Base-by-base conservation (phyloP, 345 rosid genomes). In the Populus alba region DNA sequence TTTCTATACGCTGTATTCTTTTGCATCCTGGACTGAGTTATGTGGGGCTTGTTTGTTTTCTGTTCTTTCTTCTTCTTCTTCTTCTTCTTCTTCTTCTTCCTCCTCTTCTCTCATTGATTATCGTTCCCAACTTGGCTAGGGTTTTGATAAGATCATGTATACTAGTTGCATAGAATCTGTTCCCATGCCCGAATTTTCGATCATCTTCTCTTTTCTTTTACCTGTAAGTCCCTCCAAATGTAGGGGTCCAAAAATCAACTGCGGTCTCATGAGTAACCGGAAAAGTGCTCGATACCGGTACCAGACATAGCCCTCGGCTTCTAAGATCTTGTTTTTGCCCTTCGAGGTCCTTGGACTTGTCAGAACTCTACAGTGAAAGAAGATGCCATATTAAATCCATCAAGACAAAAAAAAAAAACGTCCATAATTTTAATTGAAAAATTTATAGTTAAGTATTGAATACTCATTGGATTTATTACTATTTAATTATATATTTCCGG, bases 151-250 rank as follows among this genome's bases (percentile, higher is more conserved):
- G 86, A 78, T 81, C 38, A 79, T 66, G 39, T 76, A 55, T 57
- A 41, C 27, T 74, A 77, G 66, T 76, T 77, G 85, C 68, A 57
- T 70, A 76, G 83, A 87, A 83, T 85, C 77, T 65, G 72, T 81
- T 75, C 87, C 59, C 49, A 37, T 25, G 62, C 79, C 73, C 69
- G 53, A 62, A 67, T 66, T 65, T 75, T 20, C 71, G 29, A 37
- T 31, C 69, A 71, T 70, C 66, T 57, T 71, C 16, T 57, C 61
- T 45, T 68, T 67, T 53, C 18, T 77, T 61, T 86, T 89, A 97
- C 87, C 97, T 88, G 92, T 79, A 96, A 77, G 97, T 90, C 80
- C 97, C 99, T 83, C 99, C 97, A 82, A 90, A 94, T 84, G 99
- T 94, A 31, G 99, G 97, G 85, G 88, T 91, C 99, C 97, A 97